Base-by-base conservation (phyloP, 257 asterid species). In the Ehretia macrophylla region DNA sequence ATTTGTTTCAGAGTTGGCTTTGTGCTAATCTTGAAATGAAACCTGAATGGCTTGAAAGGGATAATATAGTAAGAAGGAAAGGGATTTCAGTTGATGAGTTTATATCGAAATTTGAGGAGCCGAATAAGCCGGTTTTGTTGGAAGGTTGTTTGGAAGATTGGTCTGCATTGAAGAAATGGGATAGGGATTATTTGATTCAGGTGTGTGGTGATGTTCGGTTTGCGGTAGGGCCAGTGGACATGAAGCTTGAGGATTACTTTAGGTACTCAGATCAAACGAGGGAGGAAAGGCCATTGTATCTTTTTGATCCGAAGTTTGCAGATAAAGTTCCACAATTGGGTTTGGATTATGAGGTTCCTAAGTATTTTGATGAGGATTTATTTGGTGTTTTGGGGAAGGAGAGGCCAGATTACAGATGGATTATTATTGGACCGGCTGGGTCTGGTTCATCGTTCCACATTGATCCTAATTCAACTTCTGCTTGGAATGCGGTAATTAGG, bases 1-100 rank as follows among this genome's bases (percentile, higher is more conserved):
- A 88, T 70, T 73, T 93, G 83, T 93, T 93, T 63, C 99, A 93
- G 74, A 86, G 99, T 51, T 93, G 99, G 99, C 80, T 93, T 18
- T 93, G 99, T 72, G 99, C 99, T 51, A 93, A 93, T 76, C 95
- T 93, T 68, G 99, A 88, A 75, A 93, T 93, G 99, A 93, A 86
- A 66, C 74, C 79, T 17, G 96, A 88, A 66, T 93, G 99, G 99
- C 71, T 93, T 38, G 82, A 84, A 68, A 86, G 91, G 72, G 96
- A 93, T 86, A 93, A 68, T 72, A 83, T 93, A 47, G 68, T 62
- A 11, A 79, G 97, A 77, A 88, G 67, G 63, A 89, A 42, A 67
- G 94, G 81, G 0, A 75, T 93, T 42, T 88, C 95, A 19, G 68
- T 86, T 49, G 85, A 84, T 53, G 96, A 93, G 37, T 88, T 93